Percentiles rank a stretch among this genome's conserved stretches.
phyloP scores from a whole-genome alignment of 345 rosid genomes.

The Triadica sebifera region DNA sequence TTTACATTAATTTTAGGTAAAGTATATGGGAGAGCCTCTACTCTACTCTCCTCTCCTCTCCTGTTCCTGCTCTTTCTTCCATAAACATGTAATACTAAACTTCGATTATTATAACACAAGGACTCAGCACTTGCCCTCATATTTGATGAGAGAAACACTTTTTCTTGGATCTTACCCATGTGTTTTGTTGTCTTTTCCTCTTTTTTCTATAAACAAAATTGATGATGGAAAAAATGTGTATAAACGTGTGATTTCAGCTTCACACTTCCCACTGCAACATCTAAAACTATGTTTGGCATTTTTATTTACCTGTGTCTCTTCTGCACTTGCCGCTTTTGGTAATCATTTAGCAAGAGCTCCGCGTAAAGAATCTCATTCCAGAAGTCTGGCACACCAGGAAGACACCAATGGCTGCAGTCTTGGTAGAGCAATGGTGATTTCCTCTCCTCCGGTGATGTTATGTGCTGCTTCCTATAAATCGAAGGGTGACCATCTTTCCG shows the following conservation, averaged over 20 bases:
- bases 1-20: slow-evolving; percentile 13
- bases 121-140: background rate
- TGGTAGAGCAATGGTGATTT: slow-evolving; percentile 57
- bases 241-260: slow-evolving; percentile 10
- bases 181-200: slow-evolving; percentile 12
- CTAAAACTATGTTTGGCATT: background rate
- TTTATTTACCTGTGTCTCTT: slow-evolving; percentile 39
- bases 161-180: slow-evolving; percentile 13
- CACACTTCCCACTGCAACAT: background rate
- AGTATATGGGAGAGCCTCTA: background rate
- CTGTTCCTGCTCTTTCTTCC: background rate
- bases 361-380: slow-evolving; percentile 93
- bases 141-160: background rate
- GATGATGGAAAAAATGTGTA: slow-evolving; percentile 2
- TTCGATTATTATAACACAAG: background rate
- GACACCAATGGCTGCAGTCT: slow-evolving; percentile 99
- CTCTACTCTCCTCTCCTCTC: background rate
- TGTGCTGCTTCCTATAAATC: slow-evolving; percentile 54
- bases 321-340: slow-evolving; percentile 40
- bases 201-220: slow-evolving; percentile 13
- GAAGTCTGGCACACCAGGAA: slow-evolving; percentile 89
- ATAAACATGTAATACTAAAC: background rate
- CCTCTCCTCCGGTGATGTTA: slow-evolving; percentile 41
- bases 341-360: slow-evolving; percentile 56
- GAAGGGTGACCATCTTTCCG: slow-evolving; percentile 96